Evolutionary conservation across 2,329 filamentous ascomycete genomes (phyloP), one percentile per base, ranked within the genome.

Genomic region (Pseudocercospora pini-densiflorae): DNA sequence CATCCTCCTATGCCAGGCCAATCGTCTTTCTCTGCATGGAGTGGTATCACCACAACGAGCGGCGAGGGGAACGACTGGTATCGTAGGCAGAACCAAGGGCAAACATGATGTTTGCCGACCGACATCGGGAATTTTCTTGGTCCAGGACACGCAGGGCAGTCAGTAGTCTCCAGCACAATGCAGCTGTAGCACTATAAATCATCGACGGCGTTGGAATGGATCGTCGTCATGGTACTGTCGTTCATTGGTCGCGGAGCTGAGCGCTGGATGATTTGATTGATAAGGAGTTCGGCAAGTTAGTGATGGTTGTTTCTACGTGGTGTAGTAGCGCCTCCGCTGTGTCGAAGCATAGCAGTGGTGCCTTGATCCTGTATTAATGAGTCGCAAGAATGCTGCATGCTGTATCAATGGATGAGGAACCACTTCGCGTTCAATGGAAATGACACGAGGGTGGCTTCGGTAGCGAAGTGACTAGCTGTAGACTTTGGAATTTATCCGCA

Each of bases 21-120:
- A 51, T 24, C 61, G 27, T 29, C 59, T 6, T 45, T 65, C 4
- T 69, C 68, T 6, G 59, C 49, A 3, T 69, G 64, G 65, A 64
- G 60, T 36, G 65, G 61, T 12, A 63, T 67, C 24, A 67, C 63
- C 8, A 60, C 59, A 4, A 70, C 67, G 10, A 69, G 66, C 33
- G 68, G 68, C 5, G 59, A 63, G 19, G 68, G 64, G 1, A 70
- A 69, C 16, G 59, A 59, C 14, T 70, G 68, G 68, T 66, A 70
- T 61, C 58, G 68, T n/a, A n/a, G n/a, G n/a, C n/a, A n/a, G n/a
- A n/a, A n/a, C 24, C 64, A 69, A 59, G 64, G 64, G 7, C 68
- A 67, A 51, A 70, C 66, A 7, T 70, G 60, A 67, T n/a, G 5
- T 19, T 23, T 3, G 7, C 14, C 16, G 14, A 40, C 16, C 36